phyloP scores from a whole-genome alignment of 805 yeast genomes.

The Sugiyamaella floridensis region DNA sequence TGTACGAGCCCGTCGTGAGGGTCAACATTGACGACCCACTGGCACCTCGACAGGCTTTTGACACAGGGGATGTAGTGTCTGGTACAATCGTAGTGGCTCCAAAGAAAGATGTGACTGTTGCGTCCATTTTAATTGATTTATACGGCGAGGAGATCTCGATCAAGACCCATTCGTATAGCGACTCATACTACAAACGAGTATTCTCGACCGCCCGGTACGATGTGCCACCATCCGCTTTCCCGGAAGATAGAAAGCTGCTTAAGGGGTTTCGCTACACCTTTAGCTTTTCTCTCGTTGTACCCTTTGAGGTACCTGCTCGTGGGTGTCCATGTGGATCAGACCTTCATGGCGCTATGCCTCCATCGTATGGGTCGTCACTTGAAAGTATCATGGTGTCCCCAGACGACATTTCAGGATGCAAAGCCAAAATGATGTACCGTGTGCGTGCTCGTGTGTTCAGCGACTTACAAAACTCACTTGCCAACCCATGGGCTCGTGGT shows the following conservation, averaged over 20 bases:
- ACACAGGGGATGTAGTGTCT: conserved; percentile 11
- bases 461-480: not conserved
- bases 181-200: conserved; percentile 1
- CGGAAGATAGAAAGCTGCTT: conserved; percentile 4
- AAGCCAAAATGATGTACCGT: conserved; percentile 7
- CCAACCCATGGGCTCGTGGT: conserved; percentile 1
- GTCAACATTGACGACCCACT: not conserved
- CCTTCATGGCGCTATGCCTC: conserved; percentile 1
- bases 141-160: conserved; percentile 10
- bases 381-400: not conserved
- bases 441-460: conserved; percentile 5
- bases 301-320: conserved; percentile 2
- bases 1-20: conserved; percentile 1
- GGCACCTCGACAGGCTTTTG: not conserved
- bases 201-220: conserved; percentile 7
- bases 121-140: conserved; percentile 6
- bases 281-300: conserved; percentile 12
- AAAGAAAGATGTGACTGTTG: conserved; percentile 3
- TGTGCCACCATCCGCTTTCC: conserved; percentile 8
- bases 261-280: conserved; percentile 14
- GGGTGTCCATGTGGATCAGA: conserved; percentile 8
- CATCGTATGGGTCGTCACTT: conserved; percentile 6
- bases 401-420: conserved; percentile 3
- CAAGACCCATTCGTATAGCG: conserved; percentile 2
- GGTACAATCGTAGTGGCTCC: conserved; percentile 13